These are phyloP conservation scores for Phytophthora melonis DNA, from an alignment of 352 stramenopile genomes.

Conservation along the genomic window DNA sequence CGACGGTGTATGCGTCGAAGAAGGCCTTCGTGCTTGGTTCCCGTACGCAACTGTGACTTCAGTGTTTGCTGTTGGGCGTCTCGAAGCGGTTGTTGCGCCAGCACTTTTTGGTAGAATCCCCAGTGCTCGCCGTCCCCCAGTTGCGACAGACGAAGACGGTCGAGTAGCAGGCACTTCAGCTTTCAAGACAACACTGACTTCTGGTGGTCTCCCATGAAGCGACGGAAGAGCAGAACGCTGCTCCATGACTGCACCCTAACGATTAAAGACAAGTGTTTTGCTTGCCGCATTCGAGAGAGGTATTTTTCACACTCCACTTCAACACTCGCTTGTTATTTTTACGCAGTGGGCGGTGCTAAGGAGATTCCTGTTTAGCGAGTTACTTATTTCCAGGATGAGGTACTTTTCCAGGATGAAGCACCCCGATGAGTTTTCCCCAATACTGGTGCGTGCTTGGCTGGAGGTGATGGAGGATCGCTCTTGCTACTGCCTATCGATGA, in stretches of 20 bases:
- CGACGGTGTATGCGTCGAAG: constrained; percentile 19
- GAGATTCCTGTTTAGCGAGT: neutral
- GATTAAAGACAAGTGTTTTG: no score
- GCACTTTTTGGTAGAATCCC: constrained; percentile 39
- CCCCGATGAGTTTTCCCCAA: constrained; percentile 5
- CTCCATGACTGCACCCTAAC: constrained; percentile 13
- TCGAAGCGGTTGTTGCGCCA: constrained; percentile 22
- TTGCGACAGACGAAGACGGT: constrained; percentile 11
- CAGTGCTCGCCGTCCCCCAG: constrained; percentile 7
- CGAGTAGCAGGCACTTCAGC: neutral
- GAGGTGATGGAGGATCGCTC: constrained; percentile 11
- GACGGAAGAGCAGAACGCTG: constrained; percentile 22
- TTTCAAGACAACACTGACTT: constrained; percentile 1
- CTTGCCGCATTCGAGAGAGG: no score
- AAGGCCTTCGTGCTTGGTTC: constrained; percentile 23
- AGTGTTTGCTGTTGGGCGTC: constrained; percentile 9
- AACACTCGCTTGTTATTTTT: constrained; percentile 32
- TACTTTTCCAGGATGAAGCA: neutral
- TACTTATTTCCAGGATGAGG: constrained; percentile 3
- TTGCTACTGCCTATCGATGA: constrained; percentile 1
- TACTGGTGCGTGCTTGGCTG: constrained; percentile 8
- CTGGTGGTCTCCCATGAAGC: constrained; percentile 13
- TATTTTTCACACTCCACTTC: constrained; percentile 5
- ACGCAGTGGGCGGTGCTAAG: neutral
- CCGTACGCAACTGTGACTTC: constrained; percentile 1